Conservation (phyloP, 1,139 yeast species). For the Tardiomyces blankii region DNA sequence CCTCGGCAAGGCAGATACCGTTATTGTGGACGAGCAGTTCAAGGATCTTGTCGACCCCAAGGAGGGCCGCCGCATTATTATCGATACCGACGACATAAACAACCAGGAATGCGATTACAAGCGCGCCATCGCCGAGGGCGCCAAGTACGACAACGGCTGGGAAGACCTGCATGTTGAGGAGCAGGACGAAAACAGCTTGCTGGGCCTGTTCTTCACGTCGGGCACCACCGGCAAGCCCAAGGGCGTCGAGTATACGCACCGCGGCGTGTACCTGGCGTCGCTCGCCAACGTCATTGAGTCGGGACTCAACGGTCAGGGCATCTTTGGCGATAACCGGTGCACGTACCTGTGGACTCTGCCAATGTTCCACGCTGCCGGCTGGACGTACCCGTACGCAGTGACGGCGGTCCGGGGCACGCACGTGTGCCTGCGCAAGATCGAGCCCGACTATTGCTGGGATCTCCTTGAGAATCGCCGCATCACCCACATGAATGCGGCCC, state of each 20-base stretch:
- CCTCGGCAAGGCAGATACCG: slow-evolving; percentile 24
- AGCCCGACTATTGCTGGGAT: slow-evolving; percentile 27
- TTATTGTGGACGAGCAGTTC: slow-evolving; percentile 26
- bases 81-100: slow-evolving; percentile 7
- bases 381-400: slow-evolving; percentile 31
- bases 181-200: slow-evolving; percentile 20
- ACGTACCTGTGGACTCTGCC: slow-evolving; percentile 30
- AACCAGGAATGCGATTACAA: slow-evolving; percentile 17
- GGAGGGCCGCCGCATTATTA: slow-evolving; percentile 1
- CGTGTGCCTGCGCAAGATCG: slow-evolving; percentile 26
- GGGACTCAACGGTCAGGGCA: slow-evolving; percentile 21
- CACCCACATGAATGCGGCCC: slow-evolving; percentile 30
- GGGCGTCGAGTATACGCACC: slow-evolving; percentile 57
- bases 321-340: slow-evolving; percentile 20
- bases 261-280: slow-evolving; percentile 27
- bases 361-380: slow-evolving; percentile 31
- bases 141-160: slow-evolving; percentile 14
- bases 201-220: slow-evolving; percentile 44
- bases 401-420: slow-evolving; percentile 30
- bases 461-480: slow-evolving; percentile 20
- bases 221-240: slow-evolving; percentile 76
- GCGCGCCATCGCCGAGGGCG: slow-evolving; percentile 18
- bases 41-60: slow-evolving; percentile 15
- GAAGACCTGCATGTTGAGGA: slow-evolving; percentile 17
- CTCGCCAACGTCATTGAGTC: slow-evolving; percentile 25